A percentile compares a stretch with the other conserved stretches of the same genome.
Evolutionary conservation across 768 basidiomycete genomes (phyloP).

Genomic region (Boletus vinaceobasis): DNA sequence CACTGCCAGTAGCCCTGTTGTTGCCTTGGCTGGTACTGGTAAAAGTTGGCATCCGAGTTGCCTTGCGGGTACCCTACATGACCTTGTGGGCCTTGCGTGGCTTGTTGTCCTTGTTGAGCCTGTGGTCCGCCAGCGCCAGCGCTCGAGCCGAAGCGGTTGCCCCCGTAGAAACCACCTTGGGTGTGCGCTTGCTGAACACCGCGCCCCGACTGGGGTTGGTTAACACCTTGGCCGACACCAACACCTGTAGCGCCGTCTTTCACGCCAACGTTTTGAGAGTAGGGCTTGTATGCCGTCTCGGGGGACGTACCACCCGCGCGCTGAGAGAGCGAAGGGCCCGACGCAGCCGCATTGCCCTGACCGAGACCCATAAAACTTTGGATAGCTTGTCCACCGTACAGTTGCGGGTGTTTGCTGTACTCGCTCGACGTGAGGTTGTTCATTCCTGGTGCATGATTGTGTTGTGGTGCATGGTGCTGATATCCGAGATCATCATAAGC

Average conservation of each 20-base stretch:
- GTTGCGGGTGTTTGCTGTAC: slow-evolving; percentile 43
- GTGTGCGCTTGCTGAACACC: slow-evolving; percentile 42
- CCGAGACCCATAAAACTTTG: slow-evolving; percentile 72
- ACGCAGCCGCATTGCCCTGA: slow-evolving; percentile 37
- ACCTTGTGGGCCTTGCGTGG: slow-evolving; percentile 31
- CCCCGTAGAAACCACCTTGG: slow-evolving; percentile 46
- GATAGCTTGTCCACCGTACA: slow-evolving; percentile 55
- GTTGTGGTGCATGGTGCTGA: slow-evolving; percentile 53
- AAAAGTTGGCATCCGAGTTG: slow-evolving; percentile 63
- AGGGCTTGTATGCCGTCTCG: slow-evolving; percentile 74
- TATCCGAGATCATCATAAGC: slow-evolving; percentile 52
- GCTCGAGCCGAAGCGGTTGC: slow-evolving; percentile 41
- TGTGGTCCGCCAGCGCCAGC: slow-evolving; percentile 45
- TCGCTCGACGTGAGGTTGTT: slow-evolving; percentile 39
- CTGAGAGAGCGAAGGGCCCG: slow-evolving; percentile 46
- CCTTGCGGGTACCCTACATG: slow-evolving; percentile 52
- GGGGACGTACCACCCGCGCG: slow-evolving; percentile 55
- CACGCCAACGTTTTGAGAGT: slow-evolving; percentile 46
- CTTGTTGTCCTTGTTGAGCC: slow-evolving; percentile 45
- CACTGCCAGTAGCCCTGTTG: slow-evolving; percentile 58
- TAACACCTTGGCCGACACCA: slow-evolving; percentile 36
- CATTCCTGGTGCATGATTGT: slow-evolving; percentile 50
- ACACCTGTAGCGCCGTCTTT: slow-evolving; percentile 58
- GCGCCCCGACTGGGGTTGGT: slow-evolving; percentile 39
- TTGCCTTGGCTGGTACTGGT: slow-evolving; percentile 67